phyloP scores from a whole-genome alignment of 202 grass and related monocot genomes.

The Panicum virgatum region DNA sequence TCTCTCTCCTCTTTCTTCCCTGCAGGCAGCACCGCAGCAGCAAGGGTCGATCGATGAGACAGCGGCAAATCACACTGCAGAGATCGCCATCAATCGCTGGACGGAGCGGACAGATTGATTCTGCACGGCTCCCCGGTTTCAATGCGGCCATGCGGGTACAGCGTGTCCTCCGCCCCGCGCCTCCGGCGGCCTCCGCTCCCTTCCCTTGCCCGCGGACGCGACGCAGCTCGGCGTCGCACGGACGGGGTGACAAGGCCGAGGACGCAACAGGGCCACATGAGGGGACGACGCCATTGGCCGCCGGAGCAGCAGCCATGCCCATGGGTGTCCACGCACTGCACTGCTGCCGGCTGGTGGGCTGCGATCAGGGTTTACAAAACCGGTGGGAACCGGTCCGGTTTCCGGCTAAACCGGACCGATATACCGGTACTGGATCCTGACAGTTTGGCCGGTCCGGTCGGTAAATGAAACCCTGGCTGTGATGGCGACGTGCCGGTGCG shows the following conservation, averaged over 20 bases:
- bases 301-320: background rate
- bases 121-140: constrained; percentile 16
- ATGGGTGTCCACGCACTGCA: background rate
- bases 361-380: no score
- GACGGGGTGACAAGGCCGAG: background rate
- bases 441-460: no score
- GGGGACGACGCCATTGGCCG: background rate
- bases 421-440: no score
- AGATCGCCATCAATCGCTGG: constrained; percentile 5
- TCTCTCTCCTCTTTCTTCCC: background rate
- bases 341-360: background rate
- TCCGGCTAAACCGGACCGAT: no score
- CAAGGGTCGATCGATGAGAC: background rate
- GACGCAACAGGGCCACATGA: background rate
- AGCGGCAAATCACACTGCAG: constrained; percentile 6
- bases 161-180: background rate
- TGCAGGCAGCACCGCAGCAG: no score
- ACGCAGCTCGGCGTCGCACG: background rate
- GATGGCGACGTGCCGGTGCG: no score
- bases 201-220: background rate
- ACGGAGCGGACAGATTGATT: background rate
- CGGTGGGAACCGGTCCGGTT: no score
- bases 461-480: no score
- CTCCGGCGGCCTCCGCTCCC: no score
- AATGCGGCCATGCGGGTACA: background rate